phyloP scores from a whole-genome alignment of 306 rosid genomes.

The Lathyrus oleraceus region DNA sequence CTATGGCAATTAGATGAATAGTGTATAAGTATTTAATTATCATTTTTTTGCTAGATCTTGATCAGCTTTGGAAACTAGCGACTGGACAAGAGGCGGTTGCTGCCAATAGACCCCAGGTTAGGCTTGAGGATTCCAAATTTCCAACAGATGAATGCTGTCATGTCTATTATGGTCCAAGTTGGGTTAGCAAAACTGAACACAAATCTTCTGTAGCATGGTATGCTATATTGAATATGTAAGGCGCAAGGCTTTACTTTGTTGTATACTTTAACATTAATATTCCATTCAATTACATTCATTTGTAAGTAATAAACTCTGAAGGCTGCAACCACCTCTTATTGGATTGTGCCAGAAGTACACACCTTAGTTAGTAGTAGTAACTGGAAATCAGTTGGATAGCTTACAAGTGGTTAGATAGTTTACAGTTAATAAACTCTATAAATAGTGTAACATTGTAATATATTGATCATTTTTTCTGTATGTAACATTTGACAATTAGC shows the following conservation, averaged over 20 bases:
- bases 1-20: neutral
- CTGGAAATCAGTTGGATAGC: neutral
- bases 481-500: neutral
- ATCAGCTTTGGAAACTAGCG: conserved; percentile 51
- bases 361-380: neutral
- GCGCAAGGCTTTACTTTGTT: conserved; percentile 38
- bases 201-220: conserved; percentile 56
- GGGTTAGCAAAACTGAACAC: conserved; percentile 66
- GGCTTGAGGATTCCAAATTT: conserved; percentile 53
- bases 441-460: neutral
- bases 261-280: conserved; percentile 20
- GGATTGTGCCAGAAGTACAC: neutral
- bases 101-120: conserved; percentile 53
- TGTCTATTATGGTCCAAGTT: conserved; percentile 55
- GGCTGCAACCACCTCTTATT: conserved; percentile 2
- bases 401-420: neutral
- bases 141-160: conserved; percentile 49
- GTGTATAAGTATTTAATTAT: neutral
- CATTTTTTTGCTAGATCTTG: conserved; percentile 44
- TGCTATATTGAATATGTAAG: conserved; percentile 68
- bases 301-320: neutral
- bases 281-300: conserved; percentile 6
- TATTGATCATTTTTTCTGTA: neutral
- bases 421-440: neutral
- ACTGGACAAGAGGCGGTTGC: conserved; percentile 62